phyloP scores from a whole-genome alignment of 2,329 filamentous ascomycete genomes.

The Lachnellula occidentalis region DNA sequence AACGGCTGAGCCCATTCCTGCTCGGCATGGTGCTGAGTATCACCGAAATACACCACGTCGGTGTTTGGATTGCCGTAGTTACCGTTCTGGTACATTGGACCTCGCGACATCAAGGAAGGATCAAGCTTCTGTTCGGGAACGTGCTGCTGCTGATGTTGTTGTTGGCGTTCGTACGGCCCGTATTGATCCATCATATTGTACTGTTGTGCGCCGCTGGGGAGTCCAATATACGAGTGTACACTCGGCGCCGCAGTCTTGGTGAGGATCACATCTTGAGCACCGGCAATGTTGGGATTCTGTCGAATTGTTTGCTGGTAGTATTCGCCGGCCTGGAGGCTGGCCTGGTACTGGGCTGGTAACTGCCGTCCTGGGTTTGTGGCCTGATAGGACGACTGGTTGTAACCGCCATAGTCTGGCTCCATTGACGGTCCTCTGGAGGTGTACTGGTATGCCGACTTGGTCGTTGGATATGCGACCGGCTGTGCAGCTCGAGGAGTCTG shows the following conservation, averaged over 20 bases:
- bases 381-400: slow-evolving; percentile 45
- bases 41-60: slow-evolving; percentile 22
- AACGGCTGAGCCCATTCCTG: slow-evolving; percentile 18
- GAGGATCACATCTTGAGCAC: slow-evolving; percentile 39
- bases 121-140: slow-evolving; percentile 24
- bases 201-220: slow-evolving; percentile 32
- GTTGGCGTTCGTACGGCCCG: slow-evolving; percentile 11
- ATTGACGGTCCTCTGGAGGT: slow-evolving; percentile 26
- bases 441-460: slow-evolving; percentile 28
- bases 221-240: slow-evolving; percentile 32
- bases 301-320: slow-evolving; percentile 41
- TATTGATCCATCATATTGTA: slow-evolving; percentile 25
- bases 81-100: slow-evolving; percentile 17
- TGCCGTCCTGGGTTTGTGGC: slow-evolving; percentile 45
- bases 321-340: slow-evolving; percentile 38
- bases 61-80: slow-evolving; percentile 13
- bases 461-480: slow-evolving; percentile 24
- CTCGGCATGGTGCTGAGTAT: slow-evolving; percentile 17
- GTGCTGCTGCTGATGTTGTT: slow-evolving; percentile 5
- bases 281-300: slow-evolving; percentile 14
- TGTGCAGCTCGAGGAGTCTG: slow-evolving; percentile 12
- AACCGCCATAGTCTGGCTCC: slow-evolving; percentile 24
- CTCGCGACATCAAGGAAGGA: slow-evolving; percentile 23
- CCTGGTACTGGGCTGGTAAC: slow-evolving; percentile 40
- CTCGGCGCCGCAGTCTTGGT: slow-evolving; percentile 34